Base-by-base conservation (phyloP, 108 stramenopile species). In the Hondaea fermentalgiana region DNA sequence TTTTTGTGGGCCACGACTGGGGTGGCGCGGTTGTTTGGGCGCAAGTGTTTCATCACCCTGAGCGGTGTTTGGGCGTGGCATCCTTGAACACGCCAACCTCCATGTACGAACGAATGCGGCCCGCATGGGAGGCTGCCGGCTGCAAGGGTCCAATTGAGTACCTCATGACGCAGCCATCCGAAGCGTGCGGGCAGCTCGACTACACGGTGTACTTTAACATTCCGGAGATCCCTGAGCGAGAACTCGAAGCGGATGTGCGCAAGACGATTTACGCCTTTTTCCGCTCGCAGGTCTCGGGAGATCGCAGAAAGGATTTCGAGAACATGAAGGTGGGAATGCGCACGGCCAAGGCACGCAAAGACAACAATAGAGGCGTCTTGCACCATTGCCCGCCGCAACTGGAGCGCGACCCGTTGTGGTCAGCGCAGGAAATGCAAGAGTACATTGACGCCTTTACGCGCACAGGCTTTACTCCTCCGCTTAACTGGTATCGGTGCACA, bases 251-350 rank as follows among this genome's bases (percentile, higher is more conserved):
- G 10, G 76, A 83, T 45, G 51, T 83, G 25, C 45, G 49, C 23
- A 47, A 28, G n/a, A 83, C 76, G 6, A 35, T 83, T 35, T 3
- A 83, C 76, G 51, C 49, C 2, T 83, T 83, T 45, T 83, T 83
- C 51, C 6, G 76, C 17, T 83, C 76, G 25, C 76, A 83, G 76
- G 76, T 83, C 2, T 69, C 64, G 0, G 64, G 64, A 2, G 64
- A 69, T 4, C 64, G 64, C 42, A 14, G 3, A 12, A 69, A 69
- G 64, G 64, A 69, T 17, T 42, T 42, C 3, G 76, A 47, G 16
- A 83, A 83, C 51, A 83, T 83, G 76, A 47, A 53, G n/a, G 49
- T 83, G 10, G 76, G 76, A 12, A 83, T 83, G 76, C 76, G 76
- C 45, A 53, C 76, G 8, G 76, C 49, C n/a, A 83, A 83, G 76